Evolutionary conservation across 2,329 filamentous ascomycete genomes (phyloP).

Genomic region (Lecanosticta acicola): DNA sequence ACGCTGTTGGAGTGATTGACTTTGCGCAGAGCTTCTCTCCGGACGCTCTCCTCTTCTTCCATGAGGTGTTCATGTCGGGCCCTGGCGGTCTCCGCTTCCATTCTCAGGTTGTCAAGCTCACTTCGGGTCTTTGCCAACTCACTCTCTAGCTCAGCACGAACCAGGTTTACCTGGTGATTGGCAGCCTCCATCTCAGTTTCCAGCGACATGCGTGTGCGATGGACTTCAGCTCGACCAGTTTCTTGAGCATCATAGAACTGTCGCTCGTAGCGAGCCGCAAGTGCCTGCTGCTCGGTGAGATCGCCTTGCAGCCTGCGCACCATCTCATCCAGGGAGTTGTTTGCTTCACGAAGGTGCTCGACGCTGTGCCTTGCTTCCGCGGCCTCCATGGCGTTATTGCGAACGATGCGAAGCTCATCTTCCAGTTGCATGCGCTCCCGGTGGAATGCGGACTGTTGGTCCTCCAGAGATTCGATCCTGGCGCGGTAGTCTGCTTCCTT

Average conservation of each 20-base stretch:
- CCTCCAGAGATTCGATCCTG: slow-evolving; percentile 51
- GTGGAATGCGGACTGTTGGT: slow-evolving; percentile 44
- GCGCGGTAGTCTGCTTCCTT: slow-evolving; percentile 54
- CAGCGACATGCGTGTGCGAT: slow-evolving; percentile 71
- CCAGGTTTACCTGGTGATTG: slow-evolving; percentile 77
- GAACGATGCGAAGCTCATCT: slow-evolving; percentile 42
- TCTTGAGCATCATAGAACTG: slow-evolving; percentile 82
- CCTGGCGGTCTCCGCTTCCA: slow-evolving; percentile 75
- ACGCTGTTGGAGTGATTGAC: slow-evolving; percentile 48
- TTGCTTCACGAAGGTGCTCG: slow-evolving; percentile 29
- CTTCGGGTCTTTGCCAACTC: slow-evolving; percentile 66
- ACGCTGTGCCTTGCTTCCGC: slow-evolving; percentile 75
- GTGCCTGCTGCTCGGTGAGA: slow-evolving; percentile 66
- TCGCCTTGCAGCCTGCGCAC: slow-evolving; percentile 44
- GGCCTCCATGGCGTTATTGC: slow-evolving; percentile 63
- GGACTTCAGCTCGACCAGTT: slow-evolving; percentile 70
- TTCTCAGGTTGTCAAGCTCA: slow-evolving; percentile 69
- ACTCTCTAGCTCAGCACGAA: slow-evolving; percentile 74
- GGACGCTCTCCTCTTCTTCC: slow-evolving; percentile 69
- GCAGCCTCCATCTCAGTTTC: slow-evolving; percentile 77
- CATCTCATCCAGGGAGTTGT: slow-evolving; percentile 26
- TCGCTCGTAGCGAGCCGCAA: slow-evolving; percentile 64
- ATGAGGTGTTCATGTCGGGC: slow-evolving; percentile 78
- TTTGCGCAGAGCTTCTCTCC: slow-evolving; percentile 54
- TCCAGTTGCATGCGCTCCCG: slow-evolving; percentile 43